Evolutionary conservation across 345 rosid genomes (phyloP), one percentile per base, ranked within the genome.

Genomic region (Gossypium bickii): DNA sequence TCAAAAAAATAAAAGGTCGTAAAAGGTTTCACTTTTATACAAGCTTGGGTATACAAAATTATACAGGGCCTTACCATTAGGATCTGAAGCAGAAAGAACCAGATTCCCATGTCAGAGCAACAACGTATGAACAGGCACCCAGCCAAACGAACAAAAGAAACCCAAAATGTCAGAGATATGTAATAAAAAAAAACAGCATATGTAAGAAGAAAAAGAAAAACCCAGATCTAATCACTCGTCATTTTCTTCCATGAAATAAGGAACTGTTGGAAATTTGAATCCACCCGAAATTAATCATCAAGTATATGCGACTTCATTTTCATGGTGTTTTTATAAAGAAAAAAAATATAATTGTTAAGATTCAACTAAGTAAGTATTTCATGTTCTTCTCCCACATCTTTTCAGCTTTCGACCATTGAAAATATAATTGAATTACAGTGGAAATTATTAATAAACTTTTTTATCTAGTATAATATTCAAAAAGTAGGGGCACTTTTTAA

Each of bases 31-130:
- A 38, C 24, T 16, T 62, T 9, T 25, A 34, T 17, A 12, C n/a
- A 27, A 11, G 16, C 44, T 43, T 43, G 15, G 27, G 24, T 13
- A 10, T 10, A 24, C 52, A 57, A 41, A 9, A 22, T 57, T 13
- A 43, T 9, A 59, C 16, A 55, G 9, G 78, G 48, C 64, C 86
- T 83, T 80, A 93, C 98, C 98, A 76, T 93, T 90, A 62, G 98
- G 98, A 87, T 93, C 98, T 93, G 93, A 27, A 81, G 84, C 69
- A 72, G 76, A 73, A 53, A 0, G 7, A 51, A 34, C 9, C 63
- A 55, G 63, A 66, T 51, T 74, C 41, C 63, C 43, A 72, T 52
- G 67, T 47, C 76, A 45, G 49, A 56, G 9, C 56, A 38, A 34
- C 3, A 20, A 56, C 15, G 73, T 52, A 29, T 57, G 7, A 18